Percentiles rank a stretch among this genome's conserved stretches.
Conservation (phyloP, 108 stramenopile genomes). For the Discostella stelligeroides region DNA sequence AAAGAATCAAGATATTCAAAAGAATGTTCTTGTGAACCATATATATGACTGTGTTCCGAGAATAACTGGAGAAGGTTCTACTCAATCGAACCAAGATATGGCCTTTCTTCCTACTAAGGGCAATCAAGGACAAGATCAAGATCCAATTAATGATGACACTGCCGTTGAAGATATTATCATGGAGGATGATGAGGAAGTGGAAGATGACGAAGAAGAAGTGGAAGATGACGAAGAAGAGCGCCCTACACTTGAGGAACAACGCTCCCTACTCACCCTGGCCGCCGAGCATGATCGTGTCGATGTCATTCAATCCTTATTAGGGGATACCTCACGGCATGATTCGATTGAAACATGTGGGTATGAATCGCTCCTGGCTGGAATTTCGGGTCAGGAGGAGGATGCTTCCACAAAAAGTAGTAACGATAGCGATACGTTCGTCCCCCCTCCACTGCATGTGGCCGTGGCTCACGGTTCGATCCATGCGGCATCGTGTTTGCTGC, state of each 20-base stretch:
- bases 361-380: conserved; percentile 9
- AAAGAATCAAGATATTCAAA: neutral
- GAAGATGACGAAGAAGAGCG: conserved; percentile 58
- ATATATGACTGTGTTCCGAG: neutral
- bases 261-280: conserved; percentile 75
- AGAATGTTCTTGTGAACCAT: no score
- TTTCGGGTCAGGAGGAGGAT: neutral
- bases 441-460: conserved; percentile 80
- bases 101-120: neutral
- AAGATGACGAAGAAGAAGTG: conserved; percentile 27
- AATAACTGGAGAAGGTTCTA: neutral
- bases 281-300: conserved; percentile 90
- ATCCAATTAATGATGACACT: neutral
- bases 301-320: conserved; percentile 71
- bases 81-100: neutral
- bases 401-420: conserved; percentile 8
- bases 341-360: neutral
- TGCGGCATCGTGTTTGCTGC: conserved; percentile 73
- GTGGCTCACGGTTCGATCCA: conserved; percentile 75
- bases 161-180: neutral
- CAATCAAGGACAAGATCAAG: neutral
- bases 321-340: conserved; percentile 2
- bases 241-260: conserved; percentile 73
- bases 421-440: conserved; percentile 26
- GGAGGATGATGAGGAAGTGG: neutral